Conservation (phyloP, 306 rosid species). For the Phaseolus lunatus region DNA sequence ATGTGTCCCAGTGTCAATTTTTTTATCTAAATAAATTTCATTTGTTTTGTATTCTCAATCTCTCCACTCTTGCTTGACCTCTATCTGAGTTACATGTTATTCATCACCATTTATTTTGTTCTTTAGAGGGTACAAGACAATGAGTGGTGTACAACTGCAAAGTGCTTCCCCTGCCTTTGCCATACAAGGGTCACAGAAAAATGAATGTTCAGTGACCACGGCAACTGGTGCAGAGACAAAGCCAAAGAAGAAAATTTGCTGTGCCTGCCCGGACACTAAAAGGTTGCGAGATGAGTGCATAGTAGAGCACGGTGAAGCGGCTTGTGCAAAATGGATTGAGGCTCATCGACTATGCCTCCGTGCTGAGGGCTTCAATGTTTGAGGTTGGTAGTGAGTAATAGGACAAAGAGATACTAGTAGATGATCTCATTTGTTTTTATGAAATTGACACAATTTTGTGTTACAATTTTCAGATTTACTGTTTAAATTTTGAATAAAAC, state of each 20-base stretch:
- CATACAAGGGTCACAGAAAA: constrained; percentile 46
- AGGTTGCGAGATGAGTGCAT: constrained; percentile 88
- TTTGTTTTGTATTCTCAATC: constrained; percentile 17
- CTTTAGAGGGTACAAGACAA: constrained; percentile 9
- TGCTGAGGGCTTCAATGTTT: constrained; percentile 84
- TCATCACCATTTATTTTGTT: not conserved
- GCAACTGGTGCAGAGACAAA: constrained; percentile 52
- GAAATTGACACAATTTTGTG: constrained; percentile 35
- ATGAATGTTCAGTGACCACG: constrained; percentile 30
- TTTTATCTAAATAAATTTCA: not conserved
- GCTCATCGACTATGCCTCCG: constrained; percentile 89
- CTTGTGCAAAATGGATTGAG: constrained; percentile 87
- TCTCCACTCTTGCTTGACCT: constrained; percentile 2
- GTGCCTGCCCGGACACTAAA: constrained; percentile 86
- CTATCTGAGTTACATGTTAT: not conserved
- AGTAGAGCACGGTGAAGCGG: constrained; percentile 85
- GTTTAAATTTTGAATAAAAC: constrained; percentile 45
- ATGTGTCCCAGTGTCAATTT: constrained; percentile 5
- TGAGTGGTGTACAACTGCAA: constrained; percentile 62
- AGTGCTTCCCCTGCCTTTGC: constrained; percentile 51
- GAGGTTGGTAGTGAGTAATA: constrained; percentile 40
- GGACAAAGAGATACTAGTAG: not conserved
- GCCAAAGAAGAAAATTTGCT: constrained; percentile 88
- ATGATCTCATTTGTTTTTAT: not conserved
- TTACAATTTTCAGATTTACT: constrained; percentile 7